These are phyloP conservation scores for Eucalyptus pumila DNA, from an alignment of 345 rosid genomes.

Conservation along the genomic window DNA sequence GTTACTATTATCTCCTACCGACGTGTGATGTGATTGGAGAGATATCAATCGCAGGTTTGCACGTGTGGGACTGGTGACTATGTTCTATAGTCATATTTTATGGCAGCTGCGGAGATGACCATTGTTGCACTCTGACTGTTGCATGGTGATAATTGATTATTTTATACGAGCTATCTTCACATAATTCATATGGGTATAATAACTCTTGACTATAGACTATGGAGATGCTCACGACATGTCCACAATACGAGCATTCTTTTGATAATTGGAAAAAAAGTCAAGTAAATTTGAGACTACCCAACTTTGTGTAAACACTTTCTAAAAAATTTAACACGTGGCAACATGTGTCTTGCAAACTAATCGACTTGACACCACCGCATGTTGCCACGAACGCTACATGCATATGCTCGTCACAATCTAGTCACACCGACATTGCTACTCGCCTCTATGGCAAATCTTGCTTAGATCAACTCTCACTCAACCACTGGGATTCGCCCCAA, in stretches of 20 bases:
- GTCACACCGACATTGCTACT: not conserved
- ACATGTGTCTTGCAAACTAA: not conserved
- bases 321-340: not conserved
- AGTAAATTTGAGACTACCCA: not conserved
- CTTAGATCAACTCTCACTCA: not conserved
- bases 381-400: not conserved
- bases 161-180: not conserved
- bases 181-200: not conserved
- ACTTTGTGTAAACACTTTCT: not conserved
- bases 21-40: not conserved
- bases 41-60: not conserved
- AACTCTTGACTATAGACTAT: not conserved
- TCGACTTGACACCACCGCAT: not conserved
- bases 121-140: not conserved
- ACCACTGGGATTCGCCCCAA: no score
- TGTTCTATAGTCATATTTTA: not conserved
- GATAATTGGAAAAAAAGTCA: not conserved
- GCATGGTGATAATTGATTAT: not conserved
- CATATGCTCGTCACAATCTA: not conserved
- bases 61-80: not conserved
- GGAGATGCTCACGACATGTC: not conserved
- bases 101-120: not conserved
- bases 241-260: not conserved
- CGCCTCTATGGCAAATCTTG: rapidly evolving
- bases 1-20: not conserved